These are phyloP conservation scores for Eimeria tenella DNA, from an alignment of 169 alveolate species.

Conservation along the genomic window DNA sequence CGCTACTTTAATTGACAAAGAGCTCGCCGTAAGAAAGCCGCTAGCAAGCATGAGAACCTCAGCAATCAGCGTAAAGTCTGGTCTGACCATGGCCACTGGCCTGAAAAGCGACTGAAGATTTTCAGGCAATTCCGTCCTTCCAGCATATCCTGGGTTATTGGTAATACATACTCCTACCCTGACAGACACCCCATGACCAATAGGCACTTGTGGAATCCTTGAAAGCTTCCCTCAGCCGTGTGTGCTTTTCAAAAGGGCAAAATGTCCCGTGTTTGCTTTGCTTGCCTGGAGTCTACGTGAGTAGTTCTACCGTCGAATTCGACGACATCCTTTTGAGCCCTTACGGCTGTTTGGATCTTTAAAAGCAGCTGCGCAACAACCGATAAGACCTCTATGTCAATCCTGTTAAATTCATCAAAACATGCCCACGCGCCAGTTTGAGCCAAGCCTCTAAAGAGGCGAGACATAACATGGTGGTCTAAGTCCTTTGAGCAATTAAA, in stretches of 20 bases:
- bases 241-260: not conserved
- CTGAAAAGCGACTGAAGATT: conserved; percentile 97
- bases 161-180: conserved; percentile 90
- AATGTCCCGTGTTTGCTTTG: not conserved
- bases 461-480: conserved; percentile 94
- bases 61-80: conserved; percentile 96
- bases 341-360: conserved; percentile 93
- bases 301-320: conserved; percentile 84
- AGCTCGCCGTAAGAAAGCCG: conserved; percentile 96
- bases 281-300: conserved; percentile 49
- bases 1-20: conserved; percentile 94
- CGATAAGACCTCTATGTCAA: conserved; percentile 96
- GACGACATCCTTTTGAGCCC: conserved; percentile 86
- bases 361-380: conserved; percentile 96
- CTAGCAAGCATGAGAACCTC: conserved; percentile 95
- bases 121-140: conserved; percentile 98
- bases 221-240: not conserved
- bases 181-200: conserved; percentile 94
- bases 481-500: conserved; percentile 96
- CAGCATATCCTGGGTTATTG: conserved; percentile 97
- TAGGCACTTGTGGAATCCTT: conserved; percentile 86
- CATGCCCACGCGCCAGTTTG: conserved; percentile 99
- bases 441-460: conserved; percentile 96
- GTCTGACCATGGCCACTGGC: conserved; percentile 98
- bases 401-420: conserved; percentile 97